Percentiles rank a stretch among this genome's conserved stretches.
Conservation (phyloP, 345 rosid species). For the Hibiscus trionum region DNA sequence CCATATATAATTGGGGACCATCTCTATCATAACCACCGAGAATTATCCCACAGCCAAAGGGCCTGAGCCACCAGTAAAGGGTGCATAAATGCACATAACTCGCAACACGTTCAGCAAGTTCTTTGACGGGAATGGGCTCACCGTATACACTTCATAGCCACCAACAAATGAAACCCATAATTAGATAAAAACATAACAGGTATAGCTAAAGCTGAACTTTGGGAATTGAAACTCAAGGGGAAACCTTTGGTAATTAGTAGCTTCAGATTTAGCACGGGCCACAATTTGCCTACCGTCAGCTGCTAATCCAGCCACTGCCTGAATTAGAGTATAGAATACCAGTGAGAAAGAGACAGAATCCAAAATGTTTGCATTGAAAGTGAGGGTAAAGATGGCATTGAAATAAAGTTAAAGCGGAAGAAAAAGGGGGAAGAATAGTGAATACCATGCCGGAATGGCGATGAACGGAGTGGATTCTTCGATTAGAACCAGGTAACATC, state of each 20-base stretch:
- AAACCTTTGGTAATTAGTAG: slow-evolving; percentile 75
- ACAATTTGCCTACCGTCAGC: slow-evolving; percentile 84
- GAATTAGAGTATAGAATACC: background rate
- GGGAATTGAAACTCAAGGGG: background rate
- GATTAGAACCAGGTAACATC: slow-evolving; percentile 95
- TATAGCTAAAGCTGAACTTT: background rate
- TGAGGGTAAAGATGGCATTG: background rate
- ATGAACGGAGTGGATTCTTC: slow-evolving; percentile 91
- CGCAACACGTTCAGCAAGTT: background rate
- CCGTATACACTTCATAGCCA: background rate
- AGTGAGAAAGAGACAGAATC: background rate
- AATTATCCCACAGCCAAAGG: background rate
- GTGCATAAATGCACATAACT: background rate
- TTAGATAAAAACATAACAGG: background rate
- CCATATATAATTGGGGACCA: background rate
- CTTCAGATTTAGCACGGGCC: slow-evolving; percentile 38
- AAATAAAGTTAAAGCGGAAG: background rate
- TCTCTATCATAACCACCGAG: background rate
- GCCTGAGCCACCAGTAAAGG: background rate
- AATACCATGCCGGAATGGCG: slow-evolving; percentile 93
- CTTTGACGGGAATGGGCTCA: background rate
- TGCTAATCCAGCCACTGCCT: slow-evolving; percentile 99
- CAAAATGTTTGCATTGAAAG: background rate
- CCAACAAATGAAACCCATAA: background rate
- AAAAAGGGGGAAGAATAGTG: background rate